Percentiles rank a stretch among this genome's conserved stretches.
Evolutionary conservation across 2,329 filamentous ascomycete species (phyloP).

Genomic region (Zymoseptoria tritici): DNA sequence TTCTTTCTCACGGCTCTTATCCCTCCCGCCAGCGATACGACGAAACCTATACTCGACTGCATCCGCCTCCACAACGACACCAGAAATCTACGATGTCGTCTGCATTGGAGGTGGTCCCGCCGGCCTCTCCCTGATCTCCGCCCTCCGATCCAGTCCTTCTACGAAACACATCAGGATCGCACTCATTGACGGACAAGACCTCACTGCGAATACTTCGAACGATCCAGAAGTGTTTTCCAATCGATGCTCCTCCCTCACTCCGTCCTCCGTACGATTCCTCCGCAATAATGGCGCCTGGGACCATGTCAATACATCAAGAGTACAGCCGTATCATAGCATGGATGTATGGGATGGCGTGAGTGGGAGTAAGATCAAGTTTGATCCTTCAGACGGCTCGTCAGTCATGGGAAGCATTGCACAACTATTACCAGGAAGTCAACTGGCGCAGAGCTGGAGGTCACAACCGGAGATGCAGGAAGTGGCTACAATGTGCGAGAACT

Average conservation of each 20-base stretch:
- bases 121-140: constrained; percentile 21
- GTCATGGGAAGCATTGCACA: constrained; percentile 23
- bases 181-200: constrained; percentile 82
- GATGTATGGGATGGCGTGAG: constrained; percentile 96
- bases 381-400: constrained; percentile 21
- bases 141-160: constrained; percentile 32
- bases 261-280: constrained; percentile 75
- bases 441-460: constrained; percentile 16
- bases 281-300: constrained; percentile 74
- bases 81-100: constrained; percentile 59
- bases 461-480: constrained; percentile 41
- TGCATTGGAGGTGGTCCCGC: constrained; percentile 21
- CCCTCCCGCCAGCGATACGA: constrained; percentile 23
- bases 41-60: constrained; percentile 20
- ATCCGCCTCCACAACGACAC: constrained; percentile 22
- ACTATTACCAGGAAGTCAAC: constrained; percentile 24
- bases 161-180: constrained; percentile 72
- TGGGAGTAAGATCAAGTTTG: constrained; percentile 77
- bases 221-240: constrained; percentile 75
- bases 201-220: constrained; percentile 60
- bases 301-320: constrained; percentile 62
- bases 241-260: constrained; percentile 90
- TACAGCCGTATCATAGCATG: constrained; percentile 92
- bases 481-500: constrained; percentile 94
- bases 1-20: constrained; percentile 16